Evolutionary conservation across 2,329 filamentous ascomycete species (phyloP).

Genomic region (Nigrograna mackinnonii): DNA sequence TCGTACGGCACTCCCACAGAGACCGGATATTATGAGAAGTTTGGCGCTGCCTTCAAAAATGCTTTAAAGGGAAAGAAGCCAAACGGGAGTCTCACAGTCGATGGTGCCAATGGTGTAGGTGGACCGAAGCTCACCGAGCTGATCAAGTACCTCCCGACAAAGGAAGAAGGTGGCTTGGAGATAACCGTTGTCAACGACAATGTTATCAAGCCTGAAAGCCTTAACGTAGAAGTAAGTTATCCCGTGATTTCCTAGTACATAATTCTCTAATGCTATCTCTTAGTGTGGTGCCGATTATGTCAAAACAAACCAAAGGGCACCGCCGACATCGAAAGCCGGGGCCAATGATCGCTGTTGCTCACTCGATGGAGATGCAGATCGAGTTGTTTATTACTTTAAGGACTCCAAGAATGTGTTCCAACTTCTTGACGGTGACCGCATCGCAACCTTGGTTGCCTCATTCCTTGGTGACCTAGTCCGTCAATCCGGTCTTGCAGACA

Average conservation of each 20-base stretch:
- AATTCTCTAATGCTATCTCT: slow-evolving; percentile 7
- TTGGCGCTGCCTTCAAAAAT: slow-evolving; percentile 79
- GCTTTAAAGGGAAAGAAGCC: slow-evolving; percentile 75
- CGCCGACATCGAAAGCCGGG: slow-evolving; percentile 77
- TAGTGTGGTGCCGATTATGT: slow-evolving; percentile 95
- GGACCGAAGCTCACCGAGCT: slow-evolving; percentile 87
- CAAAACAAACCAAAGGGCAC: slow-evolving; percentile 93
- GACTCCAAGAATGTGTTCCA: slow-evolving; percentile 83
- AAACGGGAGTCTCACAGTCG: slow-evolving; percentile 76
- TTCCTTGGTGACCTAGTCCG: slow-evolving; percentile 90
- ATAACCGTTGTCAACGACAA: slow-evolving; percentile 92
- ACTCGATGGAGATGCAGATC: slow-evolving; percentile 92
- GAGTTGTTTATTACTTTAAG: slow-evolving; percentile 92
- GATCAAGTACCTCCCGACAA: slow-evolving; percentile 76
- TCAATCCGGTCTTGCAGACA: slow-evolving; percentile 75
- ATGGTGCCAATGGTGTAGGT: slow-evolving; percentile 96
- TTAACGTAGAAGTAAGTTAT: slow-evolving; percentile 77
- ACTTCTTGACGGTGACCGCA: slow-evolving; percentile 94
- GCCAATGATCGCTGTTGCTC: slow-evolving; percentile 83
- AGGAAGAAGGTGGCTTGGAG: slow-evolving; percentile 66
- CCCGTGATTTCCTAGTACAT: background rate
- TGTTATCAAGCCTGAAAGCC: slow-evolving; percentile 82
- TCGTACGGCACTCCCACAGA: slow-evolving; percentile 90
- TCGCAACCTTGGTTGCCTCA: slow-evolving; percentile 88
- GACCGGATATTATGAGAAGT: slow-evolving; percentile 92